Evolutionary conservation across 2,329 filamentous ascomycete genomes (phyloP), one percentile per base, ranked within the genome.

Genomic region (Westerdykella sp.): DNA sequence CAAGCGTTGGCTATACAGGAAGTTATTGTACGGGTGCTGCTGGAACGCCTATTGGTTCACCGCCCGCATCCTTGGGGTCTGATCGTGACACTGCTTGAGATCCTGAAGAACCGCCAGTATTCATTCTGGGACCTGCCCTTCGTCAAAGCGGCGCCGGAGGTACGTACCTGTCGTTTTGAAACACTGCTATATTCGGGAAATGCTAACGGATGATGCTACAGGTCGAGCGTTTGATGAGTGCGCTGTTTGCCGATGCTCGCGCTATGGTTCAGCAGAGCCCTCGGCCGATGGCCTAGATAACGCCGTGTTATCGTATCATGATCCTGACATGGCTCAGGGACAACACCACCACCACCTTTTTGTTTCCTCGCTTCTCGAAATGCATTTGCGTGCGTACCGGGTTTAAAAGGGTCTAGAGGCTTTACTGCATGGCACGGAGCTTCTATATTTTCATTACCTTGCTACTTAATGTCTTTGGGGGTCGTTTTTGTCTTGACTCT

Each of bases 61-160:
- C 88, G 90, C 71, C 91, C 91, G 41, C 91, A 97, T 65, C 91
- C 94, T 14, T 97, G 91, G 91, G 94, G 94, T 11, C 73, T 98
- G 35, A 83, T 96, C 63, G 83, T 90, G 49, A 91, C 89, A 30
- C 78, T 95, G 48, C 73, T 93, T 50, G 93, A 97, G 71, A 77
- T 98, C 44, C 76, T 95, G 54, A 94, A 95, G 74, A 96, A 95
- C 64, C 83, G 86, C 42, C 87, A 83, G 62, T 94, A 91, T 67
- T 82, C 82, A 60, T 95, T 98, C 74, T 97, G 94, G 73, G 87
- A 93, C 40, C 76, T 95, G 53, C 86, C 87, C 21, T 96, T 95
- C 59, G 86, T 97, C 69, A 94, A 95, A 73, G 79, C 84, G 53
- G 81, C 84, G 54, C 89, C 89, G 52, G 89, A 96, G 75, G 89